These are phyloP conservation scores for Pyrenophora teres DNA, from an alignment of 2,329 filamentous ascomycete genomes.

Conservation along the genomic window DNA sequence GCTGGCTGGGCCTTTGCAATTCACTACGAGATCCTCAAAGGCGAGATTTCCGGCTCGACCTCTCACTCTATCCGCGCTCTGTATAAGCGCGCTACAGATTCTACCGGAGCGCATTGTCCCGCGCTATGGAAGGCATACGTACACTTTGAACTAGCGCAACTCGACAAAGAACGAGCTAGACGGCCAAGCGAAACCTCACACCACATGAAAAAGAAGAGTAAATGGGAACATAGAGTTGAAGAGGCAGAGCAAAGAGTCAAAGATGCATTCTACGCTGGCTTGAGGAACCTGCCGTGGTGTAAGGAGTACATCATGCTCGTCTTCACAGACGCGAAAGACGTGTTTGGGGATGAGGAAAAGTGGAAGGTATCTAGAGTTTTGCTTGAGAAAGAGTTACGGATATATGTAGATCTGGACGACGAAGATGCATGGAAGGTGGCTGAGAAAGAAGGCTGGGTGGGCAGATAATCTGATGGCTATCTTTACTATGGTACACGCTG, in stretches of 20 bases:
- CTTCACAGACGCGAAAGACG: slow-evolving; percentile 49
- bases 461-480: background rate
- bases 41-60: slow-evolving; percentile 50
- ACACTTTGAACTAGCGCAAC: slow-evolving; percentile 35
- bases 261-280: slow-evolving; percentile 59
- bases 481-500: too few species aligned
- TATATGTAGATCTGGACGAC: slow-evolving; percentile 57
- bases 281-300: slow-evolving; percentile 65
- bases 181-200: slow-evolving; percentile 12
- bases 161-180: slow-evolving; percentile 17
- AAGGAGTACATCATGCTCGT: slow-evolving; percentile 65
- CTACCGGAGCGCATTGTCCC: slow-evolving; percentile 35
- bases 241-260: slow-evolving; percentile 52
- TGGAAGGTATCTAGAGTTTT: slow-evolving; percentile 61
- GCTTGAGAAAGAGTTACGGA: slow-evolving; percentile 64
- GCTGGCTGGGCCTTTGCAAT: slow-evolving; percentile 61
- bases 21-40: slow-evolving; percentile 57
- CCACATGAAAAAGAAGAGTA: slow-evolving; percentile 28
- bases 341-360: slow-evolving; percentile 55
- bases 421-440: background rate
- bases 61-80: slow-evolving; percentile 59
- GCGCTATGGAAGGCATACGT: slow-evolving; percentile 42
- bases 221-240: slow-evolving; percentile 18
- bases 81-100: slow-evolving; percentile 58
- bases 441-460: background rate